Evolutionary conservation across 331 rosid species (phyloP).

Genomic region (Prunus yedoensis): DNA sequence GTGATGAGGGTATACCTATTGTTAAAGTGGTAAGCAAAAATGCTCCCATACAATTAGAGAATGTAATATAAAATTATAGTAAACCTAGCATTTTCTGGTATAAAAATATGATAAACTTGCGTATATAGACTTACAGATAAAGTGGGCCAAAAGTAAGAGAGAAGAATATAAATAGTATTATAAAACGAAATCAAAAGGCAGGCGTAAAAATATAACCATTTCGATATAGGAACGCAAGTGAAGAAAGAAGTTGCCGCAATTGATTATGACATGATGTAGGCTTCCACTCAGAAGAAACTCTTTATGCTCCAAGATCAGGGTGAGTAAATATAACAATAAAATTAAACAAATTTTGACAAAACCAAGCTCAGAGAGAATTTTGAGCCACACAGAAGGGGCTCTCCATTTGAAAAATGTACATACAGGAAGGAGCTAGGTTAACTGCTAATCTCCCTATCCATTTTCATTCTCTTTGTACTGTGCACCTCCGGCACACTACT

Average conservation of each 20-base stretch:
- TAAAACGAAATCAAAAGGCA: too few species aligned
- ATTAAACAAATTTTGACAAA: conserved; percentile 17
- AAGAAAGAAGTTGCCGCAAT: not conserved
- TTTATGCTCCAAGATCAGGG: not conserved
- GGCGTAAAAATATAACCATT: not conserved
- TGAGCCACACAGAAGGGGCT: conserved; percentile 32
- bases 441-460: conserved; percentile 83
- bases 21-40: too few species aligned
- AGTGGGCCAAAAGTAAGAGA: too few species aligned
- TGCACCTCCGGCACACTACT: conserved; percentile 46
- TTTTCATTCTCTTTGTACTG: conserved; percentile 67
- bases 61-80: too few species aligned
- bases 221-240: not conserved
- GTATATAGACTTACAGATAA: too few species aligned
- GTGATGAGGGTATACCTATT: too few species aligned
- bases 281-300: not conserved
- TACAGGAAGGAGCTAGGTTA: conserved; percentile 12
- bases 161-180: too few species aligned
- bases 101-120: too few species aligned
- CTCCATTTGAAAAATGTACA: conserved; percentile 30
- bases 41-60: too few species aligned
- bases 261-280: not conserved
- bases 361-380: conserved; percentile 21
- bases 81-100: too few species aligned
- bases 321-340: not conserved